phyloP scores from a whole-genome alignment of 306 rosid species.

The Prunus armeniaca region DNA sequence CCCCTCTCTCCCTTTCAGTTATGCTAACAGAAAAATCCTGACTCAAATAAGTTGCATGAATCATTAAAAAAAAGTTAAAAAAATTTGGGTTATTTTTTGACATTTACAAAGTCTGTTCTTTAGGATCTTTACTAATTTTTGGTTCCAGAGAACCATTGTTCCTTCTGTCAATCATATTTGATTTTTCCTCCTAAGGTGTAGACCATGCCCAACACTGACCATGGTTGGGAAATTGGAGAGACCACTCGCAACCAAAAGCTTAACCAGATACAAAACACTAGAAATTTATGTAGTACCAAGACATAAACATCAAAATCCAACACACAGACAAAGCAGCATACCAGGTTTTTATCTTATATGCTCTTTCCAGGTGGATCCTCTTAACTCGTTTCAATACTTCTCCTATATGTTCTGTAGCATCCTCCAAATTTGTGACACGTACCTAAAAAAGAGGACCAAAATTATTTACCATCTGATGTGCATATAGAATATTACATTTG shows the following conservation, averaged over 20 bases:
- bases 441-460: constrained; percentile 47
- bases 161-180: too few species aligned
- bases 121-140: too few species aligned
- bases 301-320: background rate
- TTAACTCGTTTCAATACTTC: constrained; percentile 96
- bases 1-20: background rate
- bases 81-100: background rate
- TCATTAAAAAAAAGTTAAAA: too few species aligned
- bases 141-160: too few species aligned
- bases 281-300: background rate
- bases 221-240: background rate
- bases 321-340: constrained; percentile 30
- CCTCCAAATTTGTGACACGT: constrained; percentile 89
- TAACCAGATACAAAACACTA: background rate
- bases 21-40: background rate
- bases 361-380: constrained; percentile 79
- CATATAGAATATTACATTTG: background rate
- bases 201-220: background rate
- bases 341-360: constrained; percentile 81
- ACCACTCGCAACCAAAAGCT: background rate
- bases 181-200: background rate
- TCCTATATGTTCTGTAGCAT: constrained; percentile 91
- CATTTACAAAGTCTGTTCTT: background rate
- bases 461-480: background rate
- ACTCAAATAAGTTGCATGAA: background rate